phyloP scores from a whole-genome alignment of 2,329 filamentous ascomycete species.

The Calonectria hawksworthii region DNA sequence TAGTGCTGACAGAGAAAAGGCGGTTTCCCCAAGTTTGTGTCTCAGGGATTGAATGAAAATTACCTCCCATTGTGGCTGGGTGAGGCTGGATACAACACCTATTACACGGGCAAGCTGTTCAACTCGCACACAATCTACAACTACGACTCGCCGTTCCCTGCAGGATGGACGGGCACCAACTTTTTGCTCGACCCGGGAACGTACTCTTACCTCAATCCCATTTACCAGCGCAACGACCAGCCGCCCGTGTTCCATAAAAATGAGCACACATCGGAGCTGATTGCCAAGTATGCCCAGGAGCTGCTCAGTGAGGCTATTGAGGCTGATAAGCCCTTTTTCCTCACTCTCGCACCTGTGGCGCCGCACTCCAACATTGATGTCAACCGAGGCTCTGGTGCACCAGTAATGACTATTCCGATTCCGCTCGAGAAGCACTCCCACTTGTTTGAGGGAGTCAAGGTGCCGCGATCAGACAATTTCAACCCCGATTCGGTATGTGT shows the following conservation, averaged over 20 bases:
- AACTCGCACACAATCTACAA: conserved; percentile 74
- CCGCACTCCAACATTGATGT: conserved; percentile 71
- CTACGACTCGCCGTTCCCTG: conserved; percentile 69
- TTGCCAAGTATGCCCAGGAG: conserved; percentile 69
- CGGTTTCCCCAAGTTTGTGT: conserved; percentile 75
- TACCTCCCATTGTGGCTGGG: conserved; percentile 82
- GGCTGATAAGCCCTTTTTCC: conserved; percentile 73
- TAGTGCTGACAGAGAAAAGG: conserved; percentile 42
- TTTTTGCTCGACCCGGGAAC: conserved; percentile 55
- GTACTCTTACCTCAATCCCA: conserved; percentile 63
- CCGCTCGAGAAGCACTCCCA: conserved; percentile 72
- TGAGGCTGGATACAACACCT: conserved; percentile 76
- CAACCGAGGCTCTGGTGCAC: conserved; percentile 6
- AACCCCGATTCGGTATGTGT: conserved; percentile 70
- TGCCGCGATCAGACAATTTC: conserved; percentile 75
- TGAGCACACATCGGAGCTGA: conserved; percentile 66
- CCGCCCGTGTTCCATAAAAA: conserved; percentile 47
- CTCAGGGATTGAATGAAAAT: conserved; percentile 74
- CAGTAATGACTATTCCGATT: conserved; percentile 57
- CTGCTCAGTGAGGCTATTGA: conserved; percentile 73
- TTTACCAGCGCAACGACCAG: conserved; percentile 60
- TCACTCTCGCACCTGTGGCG: conserved; percentile 75
- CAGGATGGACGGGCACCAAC: conserved; percentile 68
- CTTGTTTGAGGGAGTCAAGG: conserved; percentile 70
- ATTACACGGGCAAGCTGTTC: conserved; percentile 81